Evolutionary conservation across 192 early-diverging fungal genomes (phyloP), one percentile per base, ranked within the genome.

Genomic region (Coemansia sp.): DNA sequence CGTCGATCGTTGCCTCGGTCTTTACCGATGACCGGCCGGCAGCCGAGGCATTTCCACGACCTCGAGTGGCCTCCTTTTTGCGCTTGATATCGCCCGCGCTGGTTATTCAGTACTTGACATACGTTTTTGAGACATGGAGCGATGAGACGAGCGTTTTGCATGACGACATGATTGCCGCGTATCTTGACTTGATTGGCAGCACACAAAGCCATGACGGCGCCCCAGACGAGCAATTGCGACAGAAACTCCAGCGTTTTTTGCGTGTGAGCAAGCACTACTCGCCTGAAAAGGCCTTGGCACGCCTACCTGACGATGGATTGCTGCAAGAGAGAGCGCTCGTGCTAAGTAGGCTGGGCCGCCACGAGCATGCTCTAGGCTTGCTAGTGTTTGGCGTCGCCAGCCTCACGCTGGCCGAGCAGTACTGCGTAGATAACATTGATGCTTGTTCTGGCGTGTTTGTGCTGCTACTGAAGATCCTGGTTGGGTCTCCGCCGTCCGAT

Each of bases 281-380:
- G 34, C 88, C 93, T 0, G 92, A 94, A 55, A 79, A 78, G 20
- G 85, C 94, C 21, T 70, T 97, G 34, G 85, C 85, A 9, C 84
- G 85, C 9, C 79, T 95, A 21, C 95, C 92, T 5, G 84, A 86
- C 20, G 89, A 91, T 73, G 85, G 86, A 86, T 83, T 94, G 39
- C 92, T 86, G 67, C 91, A 93, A 67, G 95, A 95, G 72, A 83
- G 91, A 8, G 91, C 90, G 0, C 80, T 92, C 33, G 76, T 96
- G 9, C 82, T 97, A 6, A 88, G 91, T 66, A 80, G 91, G 43
- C 87, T 97, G 58, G 90, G 90, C 9, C 88, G 91, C 48, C 94
- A 96, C 60, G 89, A 90, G 57, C 93, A 98, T 62, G 92, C 94
- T 4, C 76, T 98, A 24, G 73, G 83, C 45, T 87, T 96, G 62